Evolutionary conservation across 352 stramenopile species (phyloP).

Genomic region (Globisporangium iwayamae): DNA sequence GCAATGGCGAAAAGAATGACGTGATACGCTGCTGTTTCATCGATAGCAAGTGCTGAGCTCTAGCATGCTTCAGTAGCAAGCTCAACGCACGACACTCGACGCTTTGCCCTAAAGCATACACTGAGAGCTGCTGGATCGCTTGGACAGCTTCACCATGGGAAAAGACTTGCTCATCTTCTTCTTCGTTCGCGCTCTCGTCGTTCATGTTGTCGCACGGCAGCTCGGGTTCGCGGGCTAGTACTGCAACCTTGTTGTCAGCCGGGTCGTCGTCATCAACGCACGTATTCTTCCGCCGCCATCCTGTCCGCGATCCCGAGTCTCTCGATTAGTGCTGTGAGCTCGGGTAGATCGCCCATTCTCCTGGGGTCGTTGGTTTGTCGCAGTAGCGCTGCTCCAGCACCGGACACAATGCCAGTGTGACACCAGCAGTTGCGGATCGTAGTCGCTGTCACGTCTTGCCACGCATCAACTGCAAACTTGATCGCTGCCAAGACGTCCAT

Average conservation of each 20-base stretch:
- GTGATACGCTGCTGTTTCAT: neutral
- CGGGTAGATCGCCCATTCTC: neutral
- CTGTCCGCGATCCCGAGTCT: neutral
- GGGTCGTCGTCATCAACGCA: neutral
- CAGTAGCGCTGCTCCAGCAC: neutral
- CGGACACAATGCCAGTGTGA: neutral
- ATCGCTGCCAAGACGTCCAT: slow-evolving; percentile 1
- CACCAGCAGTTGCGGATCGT: neutral
- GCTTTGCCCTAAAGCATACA: neutral
- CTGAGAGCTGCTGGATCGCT: slow-evolving; percentile 1
- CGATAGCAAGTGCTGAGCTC: neutral
- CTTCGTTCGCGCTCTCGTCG: neutral
- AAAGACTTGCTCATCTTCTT: neutral
- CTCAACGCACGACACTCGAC: neutral
- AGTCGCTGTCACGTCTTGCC: neutral
- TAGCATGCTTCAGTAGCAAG: neutral
- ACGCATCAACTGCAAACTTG: neutral
- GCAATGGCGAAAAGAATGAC: neutral
- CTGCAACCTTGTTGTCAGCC: neutral
- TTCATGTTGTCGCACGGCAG: neutral
- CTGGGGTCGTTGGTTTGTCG: neutral
- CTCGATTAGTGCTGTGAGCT: neutral
- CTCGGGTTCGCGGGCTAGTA: neutral
- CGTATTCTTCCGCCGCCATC: neutral
- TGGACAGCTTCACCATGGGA: neutral